phyloP scores from a whole-genome alignment of 2,329 filamentous ascomycete genomes.

The Nothomitra cinnamomea region DNA sequence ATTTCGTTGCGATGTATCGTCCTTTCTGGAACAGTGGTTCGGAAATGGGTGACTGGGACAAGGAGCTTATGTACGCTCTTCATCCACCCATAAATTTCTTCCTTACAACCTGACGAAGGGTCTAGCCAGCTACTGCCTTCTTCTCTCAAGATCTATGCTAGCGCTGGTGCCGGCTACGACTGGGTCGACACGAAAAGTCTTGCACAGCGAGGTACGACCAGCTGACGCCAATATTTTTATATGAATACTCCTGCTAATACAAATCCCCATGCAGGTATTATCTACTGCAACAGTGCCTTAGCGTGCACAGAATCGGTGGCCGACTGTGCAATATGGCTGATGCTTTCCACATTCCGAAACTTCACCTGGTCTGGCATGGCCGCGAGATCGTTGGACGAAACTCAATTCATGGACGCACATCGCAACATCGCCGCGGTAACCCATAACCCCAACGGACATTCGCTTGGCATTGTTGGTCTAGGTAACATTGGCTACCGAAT shows the following conservation, averaged over 20 bases:
- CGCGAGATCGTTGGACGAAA: slow-evolving; percentile 28
- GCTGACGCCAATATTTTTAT: slow-evolving; percentile 6
- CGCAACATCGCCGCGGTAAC: slow-evolving; percentile 39
- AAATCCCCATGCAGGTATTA: slow-evolving; percentile 28
- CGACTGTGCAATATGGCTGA: slow-evolving; percentile 51
- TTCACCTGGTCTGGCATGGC: slow-evolving; percentile 46
- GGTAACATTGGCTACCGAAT: slow-evolving; percentile 45
- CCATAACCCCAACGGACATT: slow-evolving; percentile 43
- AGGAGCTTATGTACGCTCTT: slow-evolving; percentile 30
- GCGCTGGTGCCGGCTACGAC: slow-evolving; percentile 45
- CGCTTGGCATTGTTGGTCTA: slow-evolving; percentile 50
- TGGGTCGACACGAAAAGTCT: slow-evolving; percentile 44
- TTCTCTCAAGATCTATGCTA: slow-evolving; percentile 38
- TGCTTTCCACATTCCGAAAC: slow-evolving; percentile 52
- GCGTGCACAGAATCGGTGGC: slow-evolving; percentile 57
- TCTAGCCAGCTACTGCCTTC: slow-evolving; percentile 28
- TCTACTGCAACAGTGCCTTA: slow-evolving; percentile 57
- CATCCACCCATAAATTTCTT: neutral
- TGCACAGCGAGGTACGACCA: slow-evolving; percentile 36
- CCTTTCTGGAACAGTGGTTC: slow-evolving; percentile 48
- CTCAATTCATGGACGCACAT: slow-evolving; percentile 41
- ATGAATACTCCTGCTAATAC: slow-evolving; percentile 7
- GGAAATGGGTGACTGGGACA: slow-evolving; percentile 47
- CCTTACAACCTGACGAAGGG: neutral
- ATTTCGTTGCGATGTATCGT: slow-evolving; percentile 37